Conservation (phyloP, 2,329 filamentous ascomycete species). For the Dactylellina parvicollis region DNA sequence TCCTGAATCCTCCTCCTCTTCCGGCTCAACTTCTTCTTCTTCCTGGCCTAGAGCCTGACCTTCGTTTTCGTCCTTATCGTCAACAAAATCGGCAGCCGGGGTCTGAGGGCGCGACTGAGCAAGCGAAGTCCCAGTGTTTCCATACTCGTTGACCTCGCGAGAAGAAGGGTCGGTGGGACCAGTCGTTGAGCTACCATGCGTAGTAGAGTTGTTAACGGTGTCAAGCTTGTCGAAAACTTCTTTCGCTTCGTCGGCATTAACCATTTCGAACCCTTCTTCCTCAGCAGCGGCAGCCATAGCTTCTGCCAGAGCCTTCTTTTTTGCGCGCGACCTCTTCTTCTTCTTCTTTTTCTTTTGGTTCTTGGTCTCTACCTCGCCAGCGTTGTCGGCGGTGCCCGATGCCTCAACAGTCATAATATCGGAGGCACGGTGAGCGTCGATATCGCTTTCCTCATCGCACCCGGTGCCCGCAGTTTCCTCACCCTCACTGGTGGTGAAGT, state of each 20-base stretch:
- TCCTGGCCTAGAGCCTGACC: constrained; percentile 12
- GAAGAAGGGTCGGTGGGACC: constrained; percentile 24
- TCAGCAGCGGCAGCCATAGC: constrained; percentile 21
- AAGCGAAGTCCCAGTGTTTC: constrained; percentile 18
- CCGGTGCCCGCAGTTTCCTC: constrained; percentile 51
- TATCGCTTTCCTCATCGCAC: constrained; percentile 37
- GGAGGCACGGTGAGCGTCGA: constrained; percentile 25
- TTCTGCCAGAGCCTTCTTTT: constrained; percentile 23
- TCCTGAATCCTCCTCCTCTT: constrained; percentile 17
- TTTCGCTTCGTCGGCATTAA: constrained; percentile 25
- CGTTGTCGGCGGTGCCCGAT: constrained; percentile 22
- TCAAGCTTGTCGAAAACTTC: constrained; percentile 12
- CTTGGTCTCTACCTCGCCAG: constrained; percentile 10
- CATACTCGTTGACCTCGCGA: constrained; percentile 7
- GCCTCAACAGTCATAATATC: constrained; percentile 47
- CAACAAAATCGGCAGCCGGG: not conserved
- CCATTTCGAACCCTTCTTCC: constrained; percentile 39
- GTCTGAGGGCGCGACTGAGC: constrained; percentile 12
- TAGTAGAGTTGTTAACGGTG: constrained; percentile 12
- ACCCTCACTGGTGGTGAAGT: constrained; percentile 47
- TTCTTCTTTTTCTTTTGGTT: constrained; percentile 38
- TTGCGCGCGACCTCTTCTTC: constrained; percentile 24
- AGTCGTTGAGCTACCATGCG: constrained; percentile 42
- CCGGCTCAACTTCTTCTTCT: constrained; percentile 10
- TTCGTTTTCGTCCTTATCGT: constrained; percentile 13